phyloP scores from a whole-genome alignment of 163 green algal genomes.

The Prototheca wickerhamii region DNA sequence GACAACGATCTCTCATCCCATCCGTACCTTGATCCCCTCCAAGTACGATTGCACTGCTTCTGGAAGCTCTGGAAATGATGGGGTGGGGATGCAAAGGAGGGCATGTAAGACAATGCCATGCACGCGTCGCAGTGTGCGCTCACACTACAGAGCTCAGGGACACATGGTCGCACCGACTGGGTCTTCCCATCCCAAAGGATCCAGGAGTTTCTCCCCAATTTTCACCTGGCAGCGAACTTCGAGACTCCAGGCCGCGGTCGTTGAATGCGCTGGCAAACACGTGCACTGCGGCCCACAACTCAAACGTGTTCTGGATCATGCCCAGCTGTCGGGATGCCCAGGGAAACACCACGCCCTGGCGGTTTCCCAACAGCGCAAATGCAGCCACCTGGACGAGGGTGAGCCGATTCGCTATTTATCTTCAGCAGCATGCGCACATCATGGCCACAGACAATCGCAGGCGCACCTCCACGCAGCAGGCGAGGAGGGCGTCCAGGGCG shows the following conservation, averaged over 20 bases:
- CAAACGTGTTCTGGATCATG: background rate
- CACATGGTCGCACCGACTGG: too few relatives aligned
- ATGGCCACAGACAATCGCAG: too few relatives aligned
- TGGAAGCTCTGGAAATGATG: slow-evolving; percentile 4
- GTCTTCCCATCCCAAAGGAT: too few relatives aligned
- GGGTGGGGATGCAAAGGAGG: background rate
- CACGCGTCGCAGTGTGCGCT: background rate
- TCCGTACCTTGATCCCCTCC: slow-evolving; percentile 9
- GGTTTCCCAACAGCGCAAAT: background rate
- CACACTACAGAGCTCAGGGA: background rate
- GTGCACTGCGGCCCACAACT: background rate
- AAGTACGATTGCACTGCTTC: slow-evolving; percentile 10
- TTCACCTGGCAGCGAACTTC: background rate
- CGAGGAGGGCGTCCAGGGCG: too few relatives aligned
- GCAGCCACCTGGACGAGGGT: background rate
- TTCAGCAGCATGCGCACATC: too few relatives aligned
- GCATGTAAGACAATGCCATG: background rate
- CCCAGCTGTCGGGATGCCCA: background rate
- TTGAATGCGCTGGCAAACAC: background rate
- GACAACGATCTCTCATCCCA: background rate
- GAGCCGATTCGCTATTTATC: too few relatives aligned
- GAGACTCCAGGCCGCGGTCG: background rate
- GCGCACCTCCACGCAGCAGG: too few relatives aligned
- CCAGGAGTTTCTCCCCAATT: too few relatives aligned
- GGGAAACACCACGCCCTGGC: background rate